These are phyloP conservation scores for Aquilaria yunnanensis DNA, from an alignment of 345 rosid genomes.

Conservation along the genomic window DNA sequence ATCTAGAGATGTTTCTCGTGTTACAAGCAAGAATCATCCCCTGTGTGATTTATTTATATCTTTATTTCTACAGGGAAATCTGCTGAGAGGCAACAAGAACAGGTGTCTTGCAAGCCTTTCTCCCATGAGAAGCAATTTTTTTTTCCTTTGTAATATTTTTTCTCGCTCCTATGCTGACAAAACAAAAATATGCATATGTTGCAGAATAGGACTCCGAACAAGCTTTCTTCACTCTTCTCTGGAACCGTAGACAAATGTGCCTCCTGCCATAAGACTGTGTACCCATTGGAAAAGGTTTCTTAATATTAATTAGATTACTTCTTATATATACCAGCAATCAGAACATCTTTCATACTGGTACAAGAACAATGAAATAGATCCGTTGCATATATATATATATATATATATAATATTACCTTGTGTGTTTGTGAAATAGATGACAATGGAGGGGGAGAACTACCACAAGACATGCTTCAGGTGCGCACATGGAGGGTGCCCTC, in stretches of 20 bases:
- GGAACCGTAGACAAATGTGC: conserved; percentile 86
- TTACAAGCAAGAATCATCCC: no score
- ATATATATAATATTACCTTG: background rate
- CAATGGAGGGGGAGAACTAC: conserved; percentile 74
- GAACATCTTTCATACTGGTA: background rate
- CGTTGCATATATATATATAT: background rate
- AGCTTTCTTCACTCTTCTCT: conserved; percentile 62
- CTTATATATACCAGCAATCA: background rate
- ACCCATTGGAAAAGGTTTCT: conserved; percentile 76
- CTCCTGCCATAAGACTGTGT: conserved; percentile 66
- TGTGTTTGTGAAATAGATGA: conserved; percentile 36
- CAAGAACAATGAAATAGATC: background rate
- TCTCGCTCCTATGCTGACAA: no score
- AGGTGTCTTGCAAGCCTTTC: no score
- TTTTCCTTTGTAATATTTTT: no score
- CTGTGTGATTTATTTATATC: no score
- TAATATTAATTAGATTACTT: no score
- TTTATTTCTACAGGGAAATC: no score
- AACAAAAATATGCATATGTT: no score
- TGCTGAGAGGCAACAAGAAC: no score
- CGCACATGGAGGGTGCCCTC: conserved; percentile 67
- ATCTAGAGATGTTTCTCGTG: no score
- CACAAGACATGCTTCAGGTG: conserved; percentile 93
- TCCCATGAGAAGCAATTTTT: no score
- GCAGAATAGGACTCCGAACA: conserved; percentile 71